Evolutionary conservation across 495 filamentous ascomycete species (phyloP).

Genomic region (Pseudoneurospora amorphoporcata): DNA sequence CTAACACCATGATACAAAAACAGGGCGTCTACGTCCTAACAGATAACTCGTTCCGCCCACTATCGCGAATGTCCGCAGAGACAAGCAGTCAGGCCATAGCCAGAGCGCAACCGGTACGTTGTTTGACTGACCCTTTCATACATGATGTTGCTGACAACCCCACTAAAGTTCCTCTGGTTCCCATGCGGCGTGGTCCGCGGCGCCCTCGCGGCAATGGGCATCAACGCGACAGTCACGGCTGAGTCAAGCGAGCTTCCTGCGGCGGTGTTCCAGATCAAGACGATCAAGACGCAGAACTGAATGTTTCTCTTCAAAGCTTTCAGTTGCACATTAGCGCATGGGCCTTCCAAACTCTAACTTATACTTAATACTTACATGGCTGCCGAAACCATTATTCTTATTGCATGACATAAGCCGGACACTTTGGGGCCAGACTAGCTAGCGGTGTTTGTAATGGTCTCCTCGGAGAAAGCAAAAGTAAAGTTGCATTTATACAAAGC

Average conservation of each 20-base stretch:
- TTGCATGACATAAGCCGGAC: not conserved
- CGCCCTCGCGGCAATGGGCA: conserved; percentile 78
- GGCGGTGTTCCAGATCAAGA: conserved; percentile 96
- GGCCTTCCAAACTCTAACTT: not conserved
- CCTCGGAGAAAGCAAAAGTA: not conserved
- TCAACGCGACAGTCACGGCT: conserved; percentile 81
- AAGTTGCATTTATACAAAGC: not conserved
- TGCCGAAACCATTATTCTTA: not conserved
- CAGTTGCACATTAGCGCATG: not conserved
- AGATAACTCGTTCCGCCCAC: conserved; percentile 83
- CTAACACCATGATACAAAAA: not conserved
- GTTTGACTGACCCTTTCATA: conserved; percentile 1
- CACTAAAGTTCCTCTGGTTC: conserved; percentile 75
- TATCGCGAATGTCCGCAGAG: conserved; percentile 76
- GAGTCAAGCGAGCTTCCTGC: conserved; percentile 76
- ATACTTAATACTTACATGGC: not conserved
- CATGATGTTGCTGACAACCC: not conserved
- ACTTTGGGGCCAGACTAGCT: not conserved
- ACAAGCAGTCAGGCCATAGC: conserved; percentile 57
- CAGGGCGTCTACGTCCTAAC: conserved; percentile 93
- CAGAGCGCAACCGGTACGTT: conserved; percentile 69
- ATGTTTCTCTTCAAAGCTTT: not conserved
- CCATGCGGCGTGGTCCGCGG: conserved; percentile 87
- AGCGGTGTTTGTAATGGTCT: not conserved
- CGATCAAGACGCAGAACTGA: conserved; percentile 34